Base-by-base conservation (phyloP, 1,284 basidiomycete genomes). In the Singerocomus rubriflavus region DNA sequence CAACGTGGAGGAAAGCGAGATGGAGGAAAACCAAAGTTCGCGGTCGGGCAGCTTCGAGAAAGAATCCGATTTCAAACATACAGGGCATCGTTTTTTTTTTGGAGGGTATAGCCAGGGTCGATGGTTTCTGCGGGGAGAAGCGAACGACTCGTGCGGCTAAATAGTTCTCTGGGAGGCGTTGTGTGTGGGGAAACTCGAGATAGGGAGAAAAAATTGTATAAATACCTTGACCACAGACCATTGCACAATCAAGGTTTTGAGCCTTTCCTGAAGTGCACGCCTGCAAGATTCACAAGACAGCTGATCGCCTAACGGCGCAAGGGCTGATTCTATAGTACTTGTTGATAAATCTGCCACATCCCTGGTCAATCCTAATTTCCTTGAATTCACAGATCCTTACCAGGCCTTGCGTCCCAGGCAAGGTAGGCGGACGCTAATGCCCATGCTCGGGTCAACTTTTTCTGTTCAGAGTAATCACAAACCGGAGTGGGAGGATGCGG, bases 191-290 rank as follows among this genome's bases (percentile, higher is more conserved):
- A 41, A 30, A 40, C 26, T n/a, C 25, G 14, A 11, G 26, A 32
- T 8, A 4, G 8, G n/a, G 13, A 7, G 13, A 3, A 12, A 7
- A 46, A 47, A 11, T 21, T 21, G 21, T 21, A 21, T 21, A 30
- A 66, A 34, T 58, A 86, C 87, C 73, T 87, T 90, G 40, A 91
- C 84, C 33, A 82, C 73, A 8, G 88, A 84, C 88, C 88, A 91
- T 61, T 89, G 85, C 17, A 83, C 68, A 38, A 88, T 71, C 37
- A 91, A 73, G 51, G 77, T 77, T 65, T 81, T 83, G 46, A 90
- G 79, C 29, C 88, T 79, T 36, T 85, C 82, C 46, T 75, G 70
- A 17, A 91, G 74, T 3, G 78, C 70, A 46, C 70, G 62, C 56
- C 78, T 79, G 64, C 88, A 91, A 27, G 80, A 72, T 25, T 82